A percentile compares a stretch with the other conserved stretches of the same genome.
Evolutionary conservation across 441 rosid genomes (phyloP).

Genomic region (Syzygium syzygioides): DNA sequence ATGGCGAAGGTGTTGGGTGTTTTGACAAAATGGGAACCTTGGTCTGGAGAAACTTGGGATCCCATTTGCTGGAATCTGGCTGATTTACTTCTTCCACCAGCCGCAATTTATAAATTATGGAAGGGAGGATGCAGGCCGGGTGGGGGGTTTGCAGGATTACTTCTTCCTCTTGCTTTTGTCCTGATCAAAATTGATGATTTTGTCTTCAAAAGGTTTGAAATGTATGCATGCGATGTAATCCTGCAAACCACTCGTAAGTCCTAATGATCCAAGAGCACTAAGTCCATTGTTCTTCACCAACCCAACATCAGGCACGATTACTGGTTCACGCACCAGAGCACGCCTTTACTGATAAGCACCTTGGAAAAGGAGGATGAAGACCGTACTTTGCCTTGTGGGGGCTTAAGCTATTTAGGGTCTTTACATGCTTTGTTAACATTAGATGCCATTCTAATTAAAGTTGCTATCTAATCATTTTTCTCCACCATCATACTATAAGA

Average conservation of each 20-base stretch:
- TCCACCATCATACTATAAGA: neutral
- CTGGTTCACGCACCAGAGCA: neutral
- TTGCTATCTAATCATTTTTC: neutral
- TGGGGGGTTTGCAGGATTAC: no score
- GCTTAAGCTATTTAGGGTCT: neutral
- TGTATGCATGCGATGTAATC: neutral
- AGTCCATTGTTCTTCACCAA: neutral
- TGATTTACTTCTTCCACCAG: neutral
- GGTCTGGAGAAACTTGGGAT: neutral
- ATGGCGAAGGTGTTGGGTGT: neutral
- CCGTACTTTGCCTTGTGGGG: neutral
- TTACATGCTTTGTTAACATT: neutral
- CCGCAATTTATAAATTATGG: neutral
- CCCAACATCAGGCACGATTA: neutral
- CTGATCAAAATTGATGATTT: neutral
- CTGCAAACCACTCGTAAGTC: neutral
- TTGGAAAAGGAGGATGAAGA: neutral
- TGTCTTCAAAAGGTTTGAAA: neutral
- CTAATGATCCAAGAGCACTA: neutral
- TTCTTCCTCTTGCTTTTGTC: neutral
- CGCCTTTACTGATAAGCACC: neutral
- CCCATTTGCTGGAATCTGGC: neutral
- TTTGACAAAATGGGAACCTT: neutral
- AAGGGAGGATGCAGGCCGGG: neutral
- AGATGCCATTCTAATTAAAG: neutral